Evolutionary conservation across 1,284 basidiomycete species (phyloP).

Genomic region (Ceratobasidium sp.): DNA sequence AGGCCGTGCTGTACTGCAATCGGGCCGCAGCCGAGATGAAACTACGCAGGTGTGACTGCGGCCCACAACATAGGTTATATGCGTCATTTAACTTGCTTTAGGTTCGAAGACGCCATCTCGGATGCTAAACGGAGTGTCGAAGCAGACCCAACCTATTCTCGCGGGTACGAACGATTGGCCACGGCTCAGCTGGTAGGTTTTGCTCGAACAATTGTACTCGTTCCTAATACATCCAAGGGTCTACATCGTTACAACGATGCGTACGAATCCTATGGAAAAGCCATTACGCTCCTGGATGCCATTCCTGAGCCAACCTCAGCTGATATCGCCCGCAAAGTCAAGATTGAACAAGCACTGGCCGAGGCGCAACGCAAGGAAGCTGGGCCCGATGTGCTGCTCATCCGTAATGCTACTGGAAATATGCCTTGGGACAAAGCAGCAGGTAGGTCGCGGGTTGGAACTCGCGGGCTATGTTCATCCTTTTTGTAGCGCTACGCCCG

Average conservation of each 20-base stretch:
- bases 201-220: not conserved
- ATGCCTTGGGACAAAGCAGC: conserved; percentile 33
- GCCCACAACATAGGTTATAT: not conserved
- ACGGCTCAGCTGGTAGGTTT: conserved; percentile 19
- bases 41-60: conserved; percentile 4
- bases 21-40: conserved; percentile 31
- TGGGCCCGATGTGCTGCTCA: conserved; percentile 29
- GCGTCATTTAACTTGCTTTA: not conserved
- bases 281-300: conserved; percentile 32
- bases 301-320: conserved; percentile 26
- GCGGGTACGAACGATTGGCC: conserved; percentile 30
- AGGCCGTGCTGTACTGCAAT: conserved; percentile 28
- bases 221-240: conserved; percentile 11
- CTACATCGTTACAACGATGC: conserved; percentile 36
- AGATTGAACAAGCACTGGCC: conserved; percentile 35
- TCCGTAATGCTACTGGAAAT: conserved; percentile 32
- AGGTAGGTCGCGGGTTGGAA: not conserved
- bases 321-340: conserved; percentile 35
- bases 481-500: conserved; percentile 19
- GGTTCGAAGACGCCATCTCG: conserved; percentile 37
- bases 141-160: conserved; percentile 28
- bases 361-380: conserved; percentile 37
- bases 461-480: not conserved
- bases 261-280: conserved; percentile 41
- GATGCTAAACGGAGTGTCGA: conserved; percentile 36